Percentiles rank a stretch among this genome's conserved stretches.
phyloP scores from a whole-genome alignment of 495 filamentous ascomycete genomes.

The Penicillium simplicissimum region DNA sequence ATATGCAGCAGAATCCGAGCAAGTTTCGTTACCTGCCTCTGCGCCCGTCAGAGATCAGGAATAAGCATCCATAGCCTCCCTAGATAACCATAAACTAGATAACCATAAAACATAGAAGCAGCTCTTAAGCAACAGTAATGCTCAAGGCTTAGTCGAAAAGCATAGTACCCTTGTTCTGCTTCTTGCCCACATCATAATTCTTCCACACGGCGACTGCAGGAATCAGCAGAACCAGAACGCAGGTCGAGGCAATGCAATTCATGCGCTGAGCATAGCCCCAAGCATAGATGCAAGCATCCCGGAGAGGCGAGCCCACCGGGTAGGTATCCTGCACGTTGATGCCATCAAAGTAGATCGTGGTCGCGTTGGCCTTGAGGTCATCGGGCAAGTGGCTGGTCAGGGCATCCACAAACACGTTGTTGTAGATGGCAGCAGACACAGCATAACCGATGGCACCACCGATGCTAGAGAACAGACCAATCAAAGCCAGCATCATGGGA shows the following conservation, averaged over 20 bases:
- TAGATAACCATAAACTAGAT: too few species aligned
- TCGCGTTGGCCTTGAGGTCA: constrained; percentile 48
- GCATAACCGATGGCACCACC: constrained; percentile 70
- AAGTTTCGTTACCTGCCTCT: neutral
- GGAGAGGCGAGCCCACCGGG: constrained; percentile 48
- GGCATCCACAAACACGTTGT: constrained; percentile 57
- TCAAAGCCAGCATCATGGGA: constrained; percentile 68
- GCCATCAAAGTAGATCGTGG: constrained; percentile 47
- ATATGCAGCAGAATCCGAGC: neutral
- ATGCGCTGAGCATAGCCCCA: constrained; percentile 59
- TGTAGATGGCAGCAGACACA: constrained; percentile 70
- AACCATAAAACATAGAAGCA: neutral
- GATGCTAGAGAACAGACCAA: constrained; percentile 64
- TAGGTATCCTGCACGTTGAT: constrained; percentile 55
- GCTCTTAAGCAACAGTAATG: neutral
- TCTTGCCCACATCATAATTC: constrained; percentile 46
- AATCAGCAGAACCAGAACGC: constrained; percentile 37
- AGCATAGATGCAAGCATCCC: constrained; percentile 58
- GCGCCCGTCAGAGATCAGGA: constrained; percentile 2
- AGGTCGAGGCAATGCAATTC: constrained; percentile 57
- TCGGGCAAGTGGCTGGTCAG: constrained; percentile 46
- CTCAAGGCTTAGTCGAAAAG: constrained; percentile 18
- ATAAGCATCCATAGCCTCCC: neutral
- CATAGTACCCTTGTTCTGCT: constrained; percentile 50
- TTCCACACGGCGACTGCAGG: constrained; percentile 46